A percentile compares a stretch with the other conserved stretches of the same genome.
phyloP scores from a whole-genome alignment of 2,329 filamentous ascomycete genomes.

The Aspergillus quadrilineatus region DNA sequence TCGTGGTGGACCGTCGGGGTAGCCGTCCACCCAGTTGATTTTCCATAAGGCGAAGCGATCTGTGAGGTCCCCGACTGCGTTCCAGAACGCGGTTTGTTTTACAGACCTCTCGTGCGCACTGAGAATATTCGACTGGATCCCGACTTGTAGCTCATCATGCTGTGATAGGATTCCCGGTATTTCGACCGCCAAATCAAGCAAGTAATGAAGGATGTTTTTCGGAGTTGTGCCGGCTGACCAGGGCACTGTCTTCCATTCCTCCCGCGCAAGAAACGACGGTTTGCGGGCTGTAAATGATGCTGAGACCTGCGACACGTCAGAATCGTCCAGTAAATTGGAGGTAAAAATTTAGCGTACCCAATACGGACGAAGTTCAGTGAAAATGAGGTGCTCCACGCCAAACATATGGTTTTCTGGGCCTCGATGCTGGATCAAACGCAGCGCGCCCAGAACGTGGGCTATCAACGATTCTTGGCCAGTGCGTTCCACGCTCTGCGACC shows the following conservation, averaged over 20 bases:
- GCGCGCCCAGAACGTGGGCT: conserved; percentile 36
- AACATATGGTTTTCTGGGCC: conserved; percentile 42
- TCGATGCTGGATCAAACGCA: conserved; percentile 39
- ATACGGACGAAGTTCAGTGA: conserved; percentile 40
- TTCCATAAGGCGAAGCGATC: conserved; percentile 33
- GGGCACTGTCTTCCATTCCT: conserved; percentile 42
- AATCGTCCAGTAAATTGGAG: not conserved
- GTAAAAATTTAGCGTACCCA: conserved; percentile 31
- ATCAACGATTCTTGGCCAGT: conserved; percentile 33
- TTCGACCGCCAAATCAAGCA: conserved; percentile 38
- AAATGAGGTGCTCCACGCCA: conserved; percentile 41
- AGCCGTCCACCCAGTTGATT: conserved; percentile 30
- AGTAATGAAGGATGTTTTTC: conserved; percentile 39
- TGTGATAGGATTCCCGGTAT: conserved; percentile 33
- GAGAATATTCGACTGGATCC: conserved; percentile 23
- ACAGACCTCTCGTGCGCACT: conserved; percentile 32
- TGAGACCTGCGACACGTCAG: conserved; percentile 26
- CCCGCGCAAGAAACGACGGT: conserved; percentile 36
- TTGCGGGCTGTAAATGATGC: conserved; percentile 31
- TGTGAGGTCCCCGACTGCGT: conserved; percentile 34
- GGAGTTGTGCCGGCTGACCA: conserved; percentile 38
- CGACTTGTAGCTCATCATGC: conserved; percentile 31
- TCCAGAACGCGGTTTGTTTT: conserved; percentile 37
- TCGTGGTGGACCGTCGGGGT: conserved; percentile 30
- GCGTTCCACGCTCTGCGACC: conserved; percentile 36